A percentile compares a stretch with the other conserved stretches of the same genome.
Conservation (phyloP, 2,329 filamentous ascomycete species). For the Akanthomyces uredinophilus region DNA sequence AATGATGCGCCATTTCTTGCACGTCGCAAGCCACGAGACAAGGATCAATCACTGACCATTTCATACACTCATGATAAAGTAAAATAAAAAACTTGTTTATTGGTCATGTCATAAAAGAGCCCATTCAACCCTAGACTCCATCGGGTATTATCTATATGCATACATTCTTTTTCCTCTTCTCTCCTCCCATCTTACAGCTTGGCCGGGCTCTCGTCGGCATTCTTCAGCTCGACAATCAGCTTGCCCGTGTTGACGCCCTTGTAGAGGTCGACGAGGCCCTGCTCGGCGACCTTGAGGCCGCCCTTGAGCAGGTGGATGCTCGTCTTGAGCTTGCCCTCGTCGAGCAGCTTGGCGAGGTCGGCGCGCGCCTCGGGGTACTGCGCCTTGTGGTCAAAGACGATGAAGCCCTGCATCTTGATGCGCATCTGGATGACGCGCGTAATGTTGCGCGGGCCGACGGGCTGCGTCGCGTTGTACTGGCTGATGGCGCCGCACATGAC, state of each 20-base stretch:
- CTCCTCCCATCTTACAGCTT: slow-evolving; percentile 22
- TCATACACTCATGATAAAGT: too few relatives aligned
- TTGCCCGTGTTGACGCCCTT: slow-evolving; percentile 68
- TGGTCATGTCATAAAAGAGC: not conserved
- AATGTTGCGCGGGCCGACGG: slow-evolving; percentile 53
- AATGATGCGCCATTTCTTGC: not conserved
- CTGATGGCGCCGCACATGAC: slow-evolving; percentile 68
- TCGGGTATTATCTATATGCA: not conserved
- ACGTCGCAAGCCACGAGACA: not conserved
- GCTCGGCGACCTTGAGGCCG: slow-evolving; percentile 59
- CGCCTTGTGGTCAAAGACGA: slow-evolving; percentile 63
- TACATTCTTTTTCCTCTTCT: not conserved
- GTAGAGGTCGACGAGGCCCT: slow-evolving; percentile 60
- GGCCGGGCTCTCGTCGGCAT: slow-evolving; percentile 25
- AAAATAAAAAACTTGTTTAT: not conserved
- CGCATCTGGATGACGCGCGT: slow-evolving; percentile 50
- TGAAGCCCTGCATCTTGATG: slow-evolving; percentile 65
- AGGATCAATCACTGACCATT: not conserved
- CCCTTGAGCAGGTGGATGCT: slow-evolving; percentile 68
- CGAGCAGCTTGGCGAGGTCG: slow-evolving; percentile 63
- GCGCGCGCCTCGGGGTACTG: slow-evolving; percentile 54
- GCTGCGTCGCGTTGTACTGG: slow-evolving; percentile 58
- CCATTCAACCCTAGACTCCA: not conserved
- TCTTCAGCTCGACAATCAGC: slow-evolving; percentile 30
- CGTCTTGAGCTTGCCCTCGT: slow-evolving; percentile 66